These are phyloP conservation scores for Scytalidium sp. DNA, from an alignment of 2,329 filamentous ascomycete genomes.

Conservation along the genomic window DNA sequence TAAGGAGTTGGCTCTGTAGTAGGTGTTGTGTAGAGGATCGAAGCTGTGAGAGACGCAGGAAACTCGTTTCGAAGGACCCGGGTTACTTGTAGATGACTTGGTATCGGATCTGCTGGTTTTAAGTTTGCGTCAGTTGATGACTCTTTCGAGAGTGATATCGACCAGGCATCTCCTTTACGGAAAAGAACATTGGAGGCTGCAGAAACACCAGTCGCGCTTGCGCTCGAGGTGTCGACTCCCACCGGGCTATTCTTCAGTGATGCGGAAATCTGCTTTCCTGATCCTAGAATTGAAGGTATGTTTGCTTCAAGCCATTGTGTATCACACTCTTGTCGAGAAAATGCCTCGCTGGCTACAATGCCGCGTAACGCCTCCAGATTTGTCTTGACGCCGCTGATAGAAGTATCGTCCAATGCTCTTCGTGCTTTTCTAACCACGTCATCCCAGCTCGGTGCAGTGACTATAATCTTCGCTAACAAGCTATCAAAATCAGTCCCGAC, in stretches of 20 bases:
- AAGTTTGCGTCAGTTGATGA: constrained; percentile 8
- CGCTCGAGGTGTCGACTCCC: constrained; percentile 14
- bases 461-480: constrained; percentile 43
- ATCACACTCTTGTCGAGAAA: constrained; percentile 44
- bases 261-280: constrained; percentile 28
- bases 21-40: constrained; percentile 44
- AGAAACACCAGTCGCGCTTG: constrained; percentile 9
- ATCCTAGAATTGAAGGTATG: constrained; percentile 32
- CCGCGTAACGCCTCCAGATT: constrained; percentile 53
- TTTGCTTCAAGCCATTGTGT: constrained; percentile 56
- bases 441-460: constrained; percentile 46
- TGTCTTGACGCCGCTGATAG: constrained; percentile 54
- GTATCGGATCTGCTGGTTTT: constrained; percentile 20
- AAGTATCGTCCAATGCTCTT: constrained; percentile 50
- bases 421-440: constrained; percentile 47
- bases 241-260: constrained; percentile 30
- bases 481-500: constrained; percentile 45
- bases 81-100: constrained; percentile 51
- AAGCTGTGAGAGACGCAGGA: constrained; percentile 50
- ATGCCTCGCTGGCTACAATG: constrained; percentile 48
- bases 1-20: constrained; percentile 43
- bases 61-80: constrained; percentile 59
- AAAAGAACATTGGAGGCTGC: constrained; percentile 42
- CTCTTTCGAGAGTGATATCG: constrained; percentile 41
- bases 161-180: constrained; percentile 58